Evolutionary conservation across 2,329 filamentous ascomycete species (phyloP).

Genomic region (Colletotrichum sp.): DNA sequence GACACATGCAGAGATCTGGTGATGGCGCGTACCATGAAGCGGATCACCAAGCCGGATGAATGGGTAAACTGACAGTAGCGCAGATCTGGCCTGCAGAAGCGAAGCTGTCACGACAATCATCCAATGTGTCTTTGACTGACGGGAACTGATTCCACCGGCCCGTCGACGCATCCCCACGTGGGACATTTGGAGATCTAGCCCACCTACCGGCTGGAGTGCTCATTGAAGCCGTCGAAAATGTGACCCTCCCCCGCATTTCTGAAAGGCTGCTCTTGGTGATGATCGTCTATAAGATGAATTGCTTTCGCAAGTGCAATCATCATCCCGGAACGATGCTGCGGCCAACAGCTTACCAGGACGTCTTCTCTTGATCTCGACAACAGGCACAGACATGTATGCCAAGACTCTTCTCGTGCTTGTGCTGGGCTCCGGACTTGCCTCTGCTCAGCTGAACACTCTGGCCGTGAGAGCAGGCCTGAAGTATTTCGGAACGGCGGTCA

Average conservation of each 20-base stretch:
- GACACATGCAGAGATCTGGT: neutral
- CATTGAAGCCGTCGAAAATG: neutral
- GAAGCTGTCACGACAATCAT: neutral
- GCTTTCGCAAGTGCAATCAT: neutral
- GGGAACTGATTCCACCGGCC: neutral
- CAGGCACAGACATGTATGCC: conserved; percentile 10
- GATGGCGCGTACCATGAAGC: neutral
- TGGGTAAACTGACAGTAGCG: neutral
- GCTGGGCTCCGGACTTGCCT: conserved; percentile 16
- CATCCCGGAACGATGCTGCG: neutral
- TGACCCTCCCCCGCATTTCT: neutral
- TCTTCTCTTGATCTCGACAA: neutral
- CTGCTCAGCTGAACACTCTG: conserved; percentile 48
- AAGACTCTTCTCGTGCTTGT: conserved; percentile 14
- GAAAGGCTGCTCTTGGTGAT: neutral
- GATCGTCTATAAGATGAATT: neutral
- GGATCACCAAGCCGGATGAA: neutral
- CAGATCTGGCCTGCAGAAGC: neutral
- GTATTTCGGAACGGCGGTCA: conserved; percentile 69
- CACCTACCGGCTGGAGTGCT: neutral
- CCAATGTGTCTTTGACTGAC: neutral
- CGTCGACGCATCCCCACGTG: neutral
- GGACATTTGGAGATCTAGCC: neutral
- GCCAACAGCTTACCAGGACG: neutral
- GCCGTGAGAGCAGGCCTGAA: conserved; percentile 57